These are phyloP conservation scores for Chlamydomonas applanata DNA, from an alignment of 139 green algal genomes.

Conservation along the genomic window DNA sequence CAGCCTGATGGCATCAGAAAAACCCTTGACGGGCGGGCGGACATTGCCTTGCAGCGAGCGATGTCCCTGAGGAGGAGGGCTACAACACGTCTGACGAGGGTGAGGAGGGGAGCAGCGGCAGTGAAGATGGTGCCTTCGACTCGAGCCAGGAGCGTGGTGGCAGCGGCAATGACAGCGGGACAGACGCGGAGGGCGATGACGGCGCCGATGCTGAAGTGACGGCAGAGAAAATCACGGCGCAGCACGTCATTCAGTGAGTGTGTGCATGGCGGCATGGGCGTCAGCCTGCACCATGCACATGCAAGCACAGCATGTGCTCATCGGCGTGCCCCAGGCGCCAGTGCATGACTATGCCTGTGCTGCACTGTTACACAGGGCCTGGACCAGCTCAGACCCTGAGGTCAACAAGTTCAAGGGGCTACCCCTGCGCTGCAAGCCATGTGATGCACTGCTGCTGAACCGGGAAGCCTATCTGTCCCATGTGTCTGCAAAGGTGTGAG, in stretches of 20 bases:
- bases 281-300: background rate
- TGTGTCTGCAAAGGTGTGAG: conserved; percentile 25
- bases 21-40: background rate
- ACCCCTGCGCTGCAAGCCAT: conserved; percentile 24
- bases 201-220: background rate
- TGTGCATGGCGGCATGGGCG: background rate
- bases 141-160: no score
- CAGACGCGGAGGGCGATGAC: background rate
- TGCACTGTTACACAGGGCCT: background rate
- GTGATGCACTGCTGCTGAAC: conserved; percentile 33
- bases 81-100: background rate
- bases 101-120: background rate
- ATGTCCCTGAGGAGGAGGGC: background rate
- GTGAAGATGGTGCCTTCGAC: no score
- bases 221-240: conserved; percentile 16
- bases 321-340: conserved; percentile 16
- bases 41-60: background rate
- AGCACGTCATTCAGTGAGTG: conserved; percentile 29
- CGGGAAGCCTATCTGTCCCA: conserved; percentile 24
- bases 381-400: background rate
- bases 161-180: no score
- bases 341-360: background rate
- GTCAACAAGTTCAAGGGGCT: conserved; percentile 16
- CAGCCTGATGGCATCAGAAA: background rate
- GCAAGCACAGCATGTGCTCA: background rate